A percentile compares a stretch with the other conserved stretches of the same genome.
Conservation (phyloP, 1,284 basidiomycete species). For the Puccinia coronata region DNA sequence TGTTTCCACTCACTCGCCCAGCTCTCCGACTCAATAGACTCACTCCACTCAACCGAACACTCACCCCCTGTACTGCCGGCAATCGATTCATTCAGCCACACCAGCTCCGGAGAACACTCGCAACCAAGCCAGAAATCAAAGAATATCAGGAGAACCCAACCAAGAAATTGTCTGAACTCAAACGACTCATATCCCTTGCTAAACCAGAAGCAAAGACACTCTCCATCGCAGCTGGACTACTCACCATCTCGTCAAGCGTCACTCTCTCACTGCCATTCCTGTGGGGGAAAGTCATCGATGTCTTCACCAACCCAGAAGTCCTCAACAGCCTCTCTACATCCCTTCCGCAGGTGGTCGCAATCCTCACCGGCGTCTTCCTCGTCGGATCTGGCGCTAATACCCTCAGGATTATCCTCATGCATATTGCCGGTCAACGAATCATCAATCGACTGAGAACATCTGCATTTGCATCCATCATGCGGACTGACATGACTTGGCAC, state of each 20-base stretch:
- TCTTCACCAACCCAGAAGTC: slow-evolving; percentile 72
- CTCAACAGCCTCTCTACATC: slow-evolving; percentile 62
- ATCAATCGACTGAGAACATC: slow-evolving; percentile 74
- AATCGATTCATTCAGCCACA: not conserved
- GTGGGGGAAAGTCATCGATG: slow-evolving; percentile 87
- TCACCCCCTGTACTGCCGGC: not conserved
- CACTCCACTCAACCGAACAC: not conserved
- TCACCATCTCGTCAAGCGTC: slow-evolving; percentile 64
- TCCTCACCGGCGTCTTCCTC: slow-evolving; percentile 78
- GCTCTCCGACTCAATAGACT: not conserved
- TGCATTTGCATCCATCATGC: not conserved
- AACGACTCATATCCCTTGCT: slow-evolving; percentile 56
- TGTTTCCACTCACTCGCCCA: too few relatives aligned
- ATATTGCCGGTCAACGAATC: slow-evolving; percentile 84
- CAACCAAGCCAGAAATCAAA: not conserved
- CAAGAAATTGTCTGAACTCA: slow-evolving; percentile 12
- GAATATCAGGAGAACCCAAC: not conserved
- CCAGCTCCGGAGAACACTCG: too few relatives aligned
- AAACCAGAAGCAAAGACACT: slow-evolving; percentile 55
- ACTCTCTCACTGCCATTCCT: slow-evolving; percentile 88
- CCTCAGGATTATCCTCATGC: slow-evolving; percentile 82
- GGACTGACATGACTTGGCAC: slow-evolving; percentile 55
- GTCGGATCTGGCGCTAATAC: slow-evolving; percentile 85
- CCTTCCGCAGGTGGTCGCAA: slow-evolving; percentile 74
- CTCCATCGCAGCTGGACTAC: slow-evolving; percentile 53